phyloP scores from a whole-genome alignment of 1,139 yeast genomes.

The Pichiaceae sp. region DNA sequence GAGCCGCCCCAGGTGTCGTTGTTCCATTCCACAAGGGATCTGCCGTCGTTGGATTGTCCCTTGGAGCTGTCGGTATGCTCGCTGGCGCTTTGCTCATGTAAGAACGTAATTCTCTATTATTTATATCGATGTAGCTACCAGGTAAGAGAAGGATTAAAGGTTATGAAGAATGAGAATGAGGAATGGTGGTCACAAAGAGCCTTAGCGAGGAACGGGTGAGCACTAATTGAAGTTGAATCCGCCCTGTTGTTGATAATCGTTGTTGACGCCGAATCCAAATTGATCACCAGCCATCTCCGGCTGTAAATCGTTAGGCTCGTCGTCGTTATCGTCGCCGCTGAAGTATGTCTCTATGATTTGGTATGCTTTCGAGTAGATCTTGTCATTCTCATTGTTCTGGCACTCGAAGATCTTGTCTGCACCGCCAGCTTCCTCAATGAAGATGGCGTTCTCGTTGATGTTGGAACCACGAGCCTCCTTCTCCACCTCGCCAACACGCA shows the following conservation, averaged over 20 bases:
- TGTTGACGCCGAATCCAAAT: slow-evolving; percentile 74
- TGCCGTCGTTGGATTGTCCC: slow-evolving; percentile 16
- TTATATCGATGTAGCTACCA: not conserved
- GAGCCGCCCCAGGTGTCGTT: slow-evolving; percentile 12
- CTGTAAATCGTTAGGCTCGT: slow-evolving; percentile 48
- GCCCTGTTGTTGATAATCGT: slow-evolving; percentile 31
- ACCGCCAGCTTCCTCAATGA: slow-evolving; percentile 97
- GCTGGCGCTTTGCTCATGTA: slow-evolving; percentile 21
- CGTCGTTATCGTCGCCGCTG: slow-evolving; percentile 70
- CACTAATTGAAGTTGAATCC: slow-evolving; percentile 38
- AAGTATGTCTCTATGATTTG: slow-evolving; percentile 86
- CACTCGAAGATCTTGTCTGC: slow-evolving; percentile 93
- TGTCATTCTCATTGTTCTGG: slow-evolving; percentile 86
- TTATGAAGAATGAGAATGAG: slow-evolving; percentile 1
- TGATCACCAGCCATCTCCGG: slow-evolving; percentile 75
- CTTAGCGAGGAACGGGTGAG: not conserved
- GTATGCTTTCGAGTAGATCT: slow-evolving; percentile 87
- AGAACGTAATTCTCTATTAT: slow-evolving; percentile 5
- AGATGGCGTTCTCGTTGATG: slow-evolving; percentile 81
- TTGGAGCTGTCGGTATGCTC: slow-evolving; percentile 20
- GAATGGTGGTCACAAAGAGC: not conserved
- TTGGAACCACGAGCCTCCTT: slow-evolving; percentile 64
- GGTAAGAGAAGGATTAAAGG: not conserved
- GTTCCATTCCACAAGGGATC: slow-evolving; percentile 12
- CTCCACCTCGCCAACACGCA: slow-evolving; percentile 90